Base-by-base conservation (phyloP, 1,284 basidiomycete species). In the Anthracocystis panici-leucophaei region DNA sequence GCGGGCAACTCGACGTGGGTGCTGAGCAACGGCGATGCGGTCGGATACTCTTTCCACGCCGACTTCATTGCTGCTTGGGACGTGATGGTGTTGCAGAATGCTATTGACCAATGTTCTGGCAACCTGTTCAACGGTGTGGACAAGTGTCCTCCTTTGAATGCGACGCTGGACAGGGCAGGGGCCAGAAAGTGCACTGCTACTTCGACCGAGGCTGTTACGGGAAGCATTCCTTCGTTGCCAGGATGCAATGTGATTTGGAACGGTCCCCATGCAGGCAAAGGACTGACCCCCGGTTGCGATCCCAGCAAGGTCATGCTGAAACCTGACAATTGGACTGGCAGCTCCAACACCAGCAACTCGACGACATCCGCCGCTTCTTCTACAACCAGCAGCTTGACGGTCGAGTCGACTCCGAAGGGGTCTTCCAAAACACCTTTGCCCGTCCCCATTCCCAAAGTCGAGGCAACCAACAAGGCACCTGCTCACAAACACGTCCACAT, bases 51-150 rank as follows among this genome's bases (percentile, higher is more conserved):
- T 0, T 88, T 87, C 85, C 88, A 89, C 72, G 88, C 86, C 3
- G 88, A 89, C 80, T 89, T 89, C 79, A 85, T 87, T 78, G 88
- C 87, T 23, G 84, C 79, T 11, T 86, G 85, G 85, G 75, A 86
- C 38, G 62, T 51, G 33, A 81, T 66, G 10, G 85, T 85, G 1
- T 83, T 89, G 16, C 88, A 89, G 77, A 85, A 86, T 42, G 88
- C 88, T n/a, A 88, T 89, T 65, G 86, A 89, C 78, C 72, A 87
- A 27, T 89, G 89, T 82, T 86, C 88, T 73, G 86, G 87, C 57
- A 82, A 86, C 21, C 33, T 81, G 69, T 74, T 71, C 9, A 85
- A 85, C 38, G 81, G 87, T 18, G 86, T 88, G 3, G 87, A 87
- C 52, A 86, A 87, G 4, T 89, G 89, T 40, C 52, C 78, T n/a